Evolutionary conservation across 2,329 filamentous ascomycete genomes (phyloP).

Genomic region (Hypoxylon rubiginosum): DNA sequence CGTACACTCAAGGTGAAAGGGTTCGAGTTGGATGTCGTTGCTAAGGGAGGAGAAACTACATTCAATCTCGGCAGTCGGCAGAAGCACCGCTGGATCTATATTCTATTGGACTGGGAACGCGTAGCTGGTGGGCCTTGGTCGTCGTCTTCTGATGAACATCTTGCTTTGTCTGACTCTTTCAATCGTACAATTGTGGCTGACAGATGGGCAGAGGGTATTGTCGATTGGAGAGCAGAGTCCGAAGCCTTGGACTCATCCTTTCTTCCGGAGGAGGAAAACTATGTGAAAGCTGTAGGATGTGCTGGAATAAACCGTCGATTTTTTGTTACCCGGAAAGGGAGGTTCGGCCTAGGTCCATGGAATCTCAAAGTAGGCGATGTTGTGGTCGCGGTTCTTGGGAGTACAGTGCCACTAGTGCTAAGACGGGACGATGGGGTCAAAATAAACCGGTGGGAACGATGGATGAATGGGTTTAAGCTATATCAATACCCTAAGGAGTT

Average conservation of each 20-base stretch:
- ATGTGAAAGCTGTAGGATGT: neutral
- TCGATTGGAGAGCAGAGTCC: constrained; percentile 9
- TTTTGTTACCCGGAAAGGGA: constrained; percentile 10
- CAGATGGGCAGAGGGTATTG: constrained; percentile 6
- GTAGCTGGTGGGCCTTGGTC: constrained; percentile 14
- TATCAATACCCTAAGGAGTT: neutral
- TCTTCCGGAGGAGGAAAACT: neutral
- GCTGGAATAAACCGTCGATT: constrained; percentile 8
- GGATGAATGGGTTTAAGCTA: neutral
- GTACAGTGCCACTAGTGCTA: constrained; percentile 6
- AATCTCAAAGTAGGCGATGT: constrained; percentile 9
- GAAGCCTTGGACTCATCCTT: neutral
- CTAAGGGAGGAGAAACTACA: neutral
- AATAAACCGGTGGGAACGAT: neutral
- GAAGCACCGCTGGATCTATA: neutral
- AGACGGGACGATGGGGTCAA: neutral
- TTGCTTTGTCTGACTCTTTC: constrained; percentile 8
- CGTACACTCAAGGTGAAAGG: constrained; percentile 9
- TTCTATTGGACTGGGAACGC: constrained; percentile 3
- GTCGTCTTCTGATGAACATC: neutral
- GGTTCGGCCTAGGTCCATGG: constrained; percentile 4
- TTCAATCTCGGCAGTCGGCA: neutral
- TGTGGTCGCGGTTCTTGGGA: constrained; percentile 7
- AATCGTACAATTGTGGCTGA: constrained; percentile 14
- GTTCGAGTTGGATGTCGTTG: constrained; percentile 6